These are phyloP conservation scores for Arxiozyma telluris DNA, from an alignment of 1,139 yeast species.

Conservation along the genomic window DNA sequence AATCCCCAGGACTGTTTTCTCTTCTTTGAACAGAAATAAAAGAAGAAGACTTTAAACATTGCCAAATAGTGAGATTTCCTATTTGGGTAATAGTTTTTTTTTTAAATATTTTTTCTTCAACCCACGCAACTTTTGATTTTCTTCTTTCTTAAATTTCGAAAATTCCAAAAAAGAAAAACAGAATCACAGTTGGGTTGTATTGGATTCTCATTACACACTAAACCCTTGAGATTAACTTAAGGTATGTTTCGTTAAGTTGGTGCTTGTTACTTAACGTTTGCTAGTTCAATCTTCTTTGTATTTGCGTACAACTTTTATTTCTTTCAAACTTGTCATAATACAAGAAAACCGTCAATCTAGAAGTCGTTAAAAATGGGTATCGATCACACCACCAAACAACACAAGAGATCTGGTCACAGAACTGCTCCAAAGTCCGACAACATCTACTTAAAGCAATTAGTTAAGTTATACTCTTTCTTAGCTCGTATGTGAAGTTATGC, in stretches of 20 bases:
- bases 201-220: background rate
- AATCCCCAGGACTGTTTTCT: background rate
- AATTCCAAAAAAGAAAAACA: background rate
- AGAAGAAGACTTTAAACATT: too few relatives aligned
- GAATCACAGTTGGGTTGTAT: background rate
- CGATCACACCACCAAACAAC: constrained; percentile 95
- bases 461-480: constrained; percentile 96
- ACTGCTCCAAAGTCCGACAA: constrained; percentile 99
- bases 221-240: too few relatives aligned
- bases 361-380: constrained; percentile 65
- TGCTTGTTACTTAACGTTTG: background rate
- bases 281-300: background rate
- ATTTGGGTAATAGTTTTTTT: background rate
- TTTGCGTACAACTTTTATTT: too few relatives aligned
- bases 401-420: constrained; percentile 93
- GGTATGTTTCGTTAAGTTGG: too few relatives aligned
- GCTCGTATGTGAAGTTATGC: constrained; percentile 68
- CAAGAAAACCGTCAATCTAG: background rate
- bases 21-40: background rate
- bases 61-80: background rate
- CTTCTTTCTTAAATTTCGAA: background rate
- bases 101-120: background rate
- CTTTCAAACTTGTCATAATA: too few relatives aligned
- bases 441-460: constrained; percentile 96
- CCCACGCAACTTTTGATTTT: background rate